Evolutionary conservation across 2,329 filamentous ascomycete species (phyloP).

Genomic region (Aspergillus jensenii): DNA sequence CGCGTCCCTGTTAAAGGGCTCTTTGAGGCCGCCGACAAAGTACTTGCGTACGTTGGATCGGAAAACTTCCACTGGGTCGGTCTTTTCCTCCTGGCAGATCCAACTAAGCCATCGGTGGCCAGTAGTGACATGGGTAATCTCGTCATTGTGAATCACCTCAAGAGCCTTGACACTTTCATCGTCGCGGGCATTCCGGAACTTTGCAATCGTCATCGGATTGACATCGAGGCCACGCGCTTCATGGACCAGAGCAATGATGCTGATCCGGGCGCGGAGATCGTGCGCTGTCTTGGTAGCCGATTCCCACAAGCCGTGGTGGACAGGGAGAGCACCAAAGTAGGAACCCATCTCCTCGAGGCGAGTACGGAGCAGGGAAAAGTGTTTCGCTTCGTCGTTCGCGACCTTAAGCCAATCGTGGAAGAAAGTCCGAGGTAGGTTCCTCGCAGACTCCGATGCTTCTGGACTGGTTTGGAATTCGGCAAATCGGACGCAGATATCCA

Average conservation of each 20-base stretch:
- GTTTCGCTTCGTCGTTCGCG: slow-evolving; percentile 50
- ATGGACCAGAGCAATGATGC: slow-evolving; percentile 50
- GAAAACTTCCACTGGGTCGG: slow-evolving; percentile 48
- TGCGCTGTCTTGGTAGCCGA: slow-evolving; percentile 45
- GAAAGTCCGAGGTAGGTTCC: slow-evolving; percentile 43
- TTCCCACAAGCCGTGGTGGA: slow-evolving; percentile 49
- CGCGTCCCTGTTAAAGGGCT: slow-evolving; percentile 48
- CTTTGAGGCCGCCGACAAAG: slow-evolving; percentile 44
- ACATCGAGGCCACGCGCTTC: slow-evolving; percentile 50
- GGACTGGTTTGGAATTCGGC: slow-evolving; percentile 42
- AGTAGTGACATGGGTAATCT: slow-evolving; percentile 51
- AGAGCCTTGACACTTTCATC: slow-evolving; percentile 43
- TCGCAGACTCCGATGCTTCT: slow-evolving; percentile 15
- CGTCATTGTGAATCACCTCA: slow-evolving; percentile 49
- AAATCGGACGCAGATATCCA: slow-evolving; percentile 50
- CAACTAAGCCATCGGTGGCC: slow-evolving; percentile 50
- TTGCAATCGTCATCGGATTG: slow-evolving; percentile 50
- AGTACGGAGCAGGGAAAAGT: slow-evolving; percentile 48
- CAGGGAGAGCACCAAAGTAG: slow-evolving; percentile 46
- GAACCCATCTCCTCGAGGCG: slow-evolving; percentile 48
- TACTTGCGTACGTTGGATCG: slow-evolving; percentile 44
- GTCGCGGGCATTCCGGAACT: slow-evolving; percentile 45
- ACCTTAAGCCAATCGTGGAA: slow-evolving; percentile 53
- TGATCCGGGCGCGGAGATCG: slow-evolving; percentile 48
- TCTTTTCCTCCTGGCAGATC: slow-evolving; percentile 48